phyloP scores from a whole-genome alignment of 78 protist genomes.

The Polysphondylium violaceum region DNA sequence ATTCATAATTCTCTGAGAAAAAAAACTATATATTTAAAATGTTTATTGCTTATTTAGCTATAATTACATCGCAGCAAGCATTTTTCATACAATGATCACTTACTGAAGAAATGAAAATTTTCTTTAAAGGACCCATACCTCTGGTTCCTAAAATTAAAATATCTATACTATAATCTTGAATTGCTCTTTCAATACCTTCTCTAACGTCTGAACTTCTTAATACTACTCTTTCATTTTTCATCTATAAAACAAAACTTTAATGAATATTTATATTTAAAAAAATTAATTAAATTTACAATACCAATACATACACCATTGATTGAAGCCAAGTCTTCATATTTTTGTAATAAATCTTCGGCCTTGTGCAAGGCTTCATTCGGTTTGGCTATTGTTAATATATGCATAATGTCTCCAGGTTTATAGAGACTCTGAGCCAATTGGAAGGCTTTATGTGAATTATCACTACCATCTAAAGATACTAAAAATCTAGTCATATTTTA shows the following conservation, averaged over 20 bases:
- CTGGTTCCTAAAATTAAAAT: slow-evolving; percentile 45
- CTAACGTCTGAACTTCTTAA: slow-evolving; percentile 9
- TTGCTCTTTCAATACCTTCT: slow-evolving; percentile 12
- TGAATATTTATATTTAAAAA: background rate
- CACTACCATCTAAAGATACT: slow-evolving; percentile 27
- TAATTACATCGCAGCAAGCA: slow-evolving; percentile 30
- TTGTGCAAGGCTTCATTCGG: slow-evolving; percentile 16
- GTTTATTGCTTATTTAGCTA: slow-evolving; percentile 25
- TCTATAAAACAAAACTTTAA: background rate
- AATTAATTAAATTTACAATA: background rate
- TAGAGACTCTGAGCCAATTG: slow-evolving; percentile 12
- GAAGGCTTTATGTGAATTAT: slow-evolving; percentile 37
- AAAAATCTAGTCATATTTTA: slow-evolving; percentile 19
- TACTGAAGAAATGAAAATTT: slow-evolving; percentile 17
- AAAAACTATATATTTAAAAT: too few relatives aligned
- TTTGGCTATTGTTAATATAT: slow-evolving; percentile 16
- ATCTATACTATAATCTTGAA: slow-evolving; percentile 17
- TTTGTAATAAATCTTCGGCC: slow-evolving; percentile 22
- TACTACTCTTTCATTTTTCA: slow-evolving; percentile 35
- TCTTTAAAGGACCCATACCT: slow-evolving; percentile 47
- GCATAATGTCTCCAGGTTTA: slow-evolving; percentile 22
- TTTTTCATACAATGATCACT: slow-evolving; percentile 4
- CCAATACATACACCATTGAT: slow-evolving; percentile 16
- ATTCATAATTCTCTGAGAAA: too few relatives aligned
- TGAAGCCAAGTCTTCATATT: slow-evolving; percentile 16